Conservation (phyloP, 2,329 filamentous ascomycete species). For the Nothophoma quercina region DNA sequence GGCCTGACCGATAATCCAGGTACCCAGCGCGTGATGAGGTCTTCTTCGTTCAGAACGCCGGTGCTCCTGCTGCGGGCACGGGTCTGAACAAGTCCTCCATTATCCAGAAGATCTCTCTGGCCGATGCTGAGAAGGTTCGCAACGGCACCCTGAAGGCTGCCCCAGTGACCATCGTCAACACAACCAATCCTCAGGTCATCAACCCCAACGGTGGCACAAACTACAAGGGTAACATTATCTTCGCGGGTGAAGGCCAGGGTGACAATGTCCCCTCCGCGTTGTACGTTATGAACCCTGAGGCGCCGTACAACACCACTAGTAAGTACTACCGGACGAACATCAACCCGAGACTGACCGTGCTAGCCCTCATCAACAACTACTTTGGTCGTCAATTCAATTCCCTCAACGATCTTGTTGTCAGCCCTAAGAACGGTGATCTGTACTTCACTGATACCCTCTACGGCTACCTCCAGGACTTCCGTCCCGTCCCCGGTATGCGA, state of each 20-base stretch:
- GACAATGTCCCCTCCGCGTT: slow-evolving; percentile 29
- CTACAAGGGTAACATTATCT: slow-evolving; percentile 34
- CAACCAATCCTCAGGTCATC: slow-evolving; percentile 33
- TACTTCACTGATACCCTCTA: slow-evolving; percentile 57
- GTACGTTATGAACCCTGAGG: slow-evolving; percentile 33
- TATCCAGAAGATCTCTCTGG: slow-evolving; percentile 36
- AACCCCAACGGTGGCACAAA: slow-evolving; percentile 36
- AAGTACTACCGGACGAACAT: slow-evolving; percentile 3
- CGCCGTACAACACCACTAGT: slow-evolving; percentile 36
- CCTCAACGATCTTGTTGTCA: slow-evolving; percentile 51
- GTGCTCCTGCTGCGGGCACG: slow-evolving; percentile 32
- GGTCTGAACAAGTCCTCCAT: slow-evolving; percentile 37
- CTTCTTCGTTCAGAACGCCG: slow-evolving; percentile 37
- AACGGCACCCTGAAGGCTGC: slow-evolving; percentile 28
- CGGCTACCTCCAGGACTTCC: slow-evolving; percentile 34
- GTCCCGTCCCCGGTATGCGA: slow-evolving; percentile 33
- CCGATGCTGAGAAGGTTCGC: slow-evolving; percentile 33
- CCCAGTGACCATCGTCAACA: slow-evolving; percentile 33
- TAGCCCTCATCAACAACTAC: slow-evolving; percentile 53
- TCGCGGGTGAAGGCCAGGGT: slow-evolving; percentile 35
- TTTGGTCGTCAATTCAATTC: slow-evolving; percentile 55
- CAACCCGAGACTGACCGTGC: slow-evolving; percentile 1
- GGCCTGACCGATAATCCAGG: slow-evolving; percentile 6
- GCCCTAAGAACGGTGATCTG: slow-evolving; percentile 49
- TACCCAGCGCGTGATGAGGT: slow-evolving; percentile 30